A percentile compares a stretch with the other conserved stretches of the same genome.
Evolutionary conservation across 1,284 basidiomycete genomes (phyloP).

Genomic region (Apiotrichum brassicae): DNA sequence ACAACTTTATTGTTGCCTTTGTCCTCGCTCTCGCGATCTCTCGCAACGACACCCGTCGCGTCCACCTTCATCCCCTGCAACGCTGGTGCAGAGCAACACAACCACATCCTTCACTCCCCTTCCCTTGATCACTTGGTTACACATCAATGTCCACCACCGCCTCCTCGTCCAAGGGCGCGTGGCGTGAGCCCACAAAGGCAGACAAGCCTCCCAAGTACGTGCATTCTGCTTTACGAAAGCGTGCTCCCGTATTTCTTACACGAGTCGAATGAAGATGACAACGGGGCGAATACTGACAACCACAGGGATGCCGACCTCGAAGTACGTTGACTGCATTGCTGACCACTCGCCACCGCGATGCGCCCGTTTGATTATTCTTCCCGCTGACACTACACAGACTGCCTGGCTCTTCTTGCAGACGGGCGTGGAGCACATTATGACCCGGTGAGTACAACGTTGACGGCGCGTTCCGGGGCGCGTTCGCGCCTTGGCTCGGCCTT

Average conservation of each 20-base stretch:
- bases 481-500: too few relatives aligned
- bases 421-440: constrained; percentile 92
- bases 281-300: too few relatives aligned
- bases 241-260: too few relatives aligned
- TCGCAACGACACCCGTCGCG: too few relatives aligned
- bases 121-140: too few relatives aligned
- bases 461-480: too few relatives aligned
- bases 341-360: neutral
- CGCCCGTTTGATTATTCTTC: neutral
- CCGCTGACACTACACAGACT: constrained; percentile 52
- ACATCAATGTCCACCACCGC: constrained; percentile 10
- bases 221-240: too few relatives aligned
- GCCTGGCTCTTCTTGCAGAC: constrained; percentile 84
- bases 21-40: too few relatives aligned
- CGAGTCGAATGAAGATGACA: too few relatives aligned
- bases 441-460: constrained; percentile 51
- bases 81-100: too few relatives aligned
- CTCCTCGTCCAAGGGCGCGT: constrained; percentile 5
- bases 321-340: constrained; percentile 10
- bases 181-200: constrained; percentile 19
- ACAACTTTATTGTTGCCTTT: neutral
- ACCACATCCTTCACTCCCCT: too few relatives aligned
- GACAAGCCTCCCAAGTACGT: constrained; percentile 41
- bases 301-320: constrained; percentile 30
- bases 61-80: too few relatives aligned